Percentiles rank a stretch among this genome's conserved stretches.
These are phyloP conservation scores for Zychaea mexicana DNA, from an alignment of 371 early-diverging fungal species.

Conservation along the genomic window DNA sequence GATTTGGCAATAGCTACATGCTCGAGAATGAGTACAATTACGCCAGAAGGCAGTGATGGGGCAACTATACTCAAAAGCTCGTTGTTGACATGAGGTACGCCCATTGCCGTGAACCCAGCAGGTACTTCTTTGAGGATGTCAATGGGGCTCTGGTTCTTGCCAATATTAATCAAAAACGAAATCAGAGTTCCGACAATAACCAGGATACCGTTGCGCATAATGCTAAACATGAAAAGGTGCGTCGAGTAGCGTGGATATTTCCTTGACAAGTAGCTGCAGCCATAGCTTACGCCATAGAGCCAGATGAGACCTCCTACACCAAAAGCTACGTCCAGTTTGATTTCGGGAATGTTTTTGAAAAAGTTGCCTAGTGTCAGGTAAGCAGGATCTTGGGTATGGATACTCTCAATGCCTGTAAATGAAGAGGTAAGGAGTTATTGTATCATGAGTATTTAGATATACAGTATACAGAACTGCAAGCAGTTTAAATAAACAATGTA, in stretches of 20 bases:
- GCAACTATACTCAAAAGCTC: conserved; percentile 45
- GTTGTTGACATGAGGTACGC: conserved; percentile 45
- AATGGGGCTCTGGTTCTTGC: conserved; percentile 40
- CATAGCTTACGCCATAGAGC: conserved; percentile 50
- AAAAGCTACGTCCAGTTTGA: conserved; percentile 53
- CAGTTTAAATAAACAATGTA: too few species aligned
- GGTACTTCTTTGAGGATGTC: conserved; percentile 73
- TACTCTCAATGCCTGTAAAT: conserved; percentile 48
- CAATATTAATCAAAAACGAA: conserved; percentile 45
- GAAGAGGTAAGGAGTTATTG: not conserved
- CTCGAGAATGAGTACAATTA: conserved; percentile 78
- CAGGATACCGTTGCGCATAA: conserved; percentile 51
- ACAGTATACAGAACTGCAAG: too few species aligned
- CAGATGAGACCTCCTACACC: conserved; percentile 48
- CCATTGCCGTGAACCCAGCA: conserved; percentile 64
- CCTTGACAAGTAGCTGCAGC: conserved; percentile 28
- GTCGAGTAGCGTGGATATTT: conserved; percentile 46
- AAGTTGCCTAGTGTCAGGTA: conserved; percentile 61
- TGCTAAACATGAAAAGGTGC: conserved; percentile 50
- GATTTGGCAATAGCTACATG: conserved; percentile 85
- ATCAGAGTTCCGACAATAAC: conserved; percentile 49
- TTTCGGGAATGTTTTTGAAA: conserved; percentile 45
- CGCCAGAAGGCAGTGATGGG: conserved; percentile 61
- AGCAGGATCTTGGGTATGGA: conserved; percentile 60
- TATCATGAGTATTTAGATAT: too few species aligned